phyloP scores from a whole-genome alignment of 495 filamentous ascomycete species.

The Trichoderma asperelloides region DNA sequence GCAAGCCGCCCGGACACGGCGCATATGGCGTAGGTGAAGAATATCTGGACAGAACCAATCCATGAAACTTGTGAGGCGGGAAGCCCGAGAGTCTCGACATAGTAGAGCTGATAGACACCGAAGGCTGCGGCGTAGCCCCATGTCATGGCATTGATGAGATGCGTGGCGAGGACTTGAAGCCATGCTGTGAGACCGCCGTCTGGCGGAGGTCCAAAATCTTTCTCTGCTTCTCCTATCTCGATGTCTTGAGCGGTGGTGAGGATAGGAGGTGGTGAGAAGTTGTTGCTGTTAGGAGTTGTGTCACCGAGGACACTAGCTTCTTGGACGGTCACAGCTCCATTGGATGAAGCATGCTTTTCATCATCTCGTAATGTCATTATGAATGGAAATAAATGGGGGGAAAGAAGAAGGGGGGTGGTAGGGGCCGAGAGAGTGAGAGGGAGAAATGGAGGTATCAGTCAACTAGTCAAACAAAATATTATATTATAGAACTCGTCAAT shows the following conservation, averaged over 20 bases:
- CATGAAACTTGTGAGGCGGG: conserved; percentile 34
- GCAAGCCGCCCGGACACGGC: conserved; percentile 31
- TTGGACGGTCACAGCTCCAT: background rate
- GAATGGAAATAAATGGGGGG: background rate
- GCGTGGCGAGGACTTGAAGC: conserved; percentile 32
- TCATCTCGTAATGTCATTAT: conserved; percentile 1
- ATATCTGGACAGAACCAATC: conserved; percentile 39
- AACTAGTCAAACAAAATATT: background rate
- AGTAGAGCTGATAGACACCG: conserved; percentile 39
- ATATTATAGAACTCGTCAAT: too few species aligned
- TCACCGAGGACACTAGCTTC: background rate
- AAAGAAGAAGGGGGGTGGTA: background rate
- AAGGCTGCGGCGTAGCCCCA: conserved; percentile 36
- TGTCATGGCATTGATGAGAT: conserved; percentile 31
- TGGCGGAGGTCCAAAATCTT: conserved; percentile 19
- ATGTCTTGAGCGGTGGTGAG: background rate
- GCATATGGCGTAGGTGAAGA: conserved; percentile 32
- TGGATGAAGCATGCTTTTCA: background rate
- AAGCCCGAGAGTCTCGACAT: conserved; percentile 32
- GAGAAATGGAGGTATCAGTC: background rate
- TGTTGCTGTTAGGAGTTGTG: background rate
- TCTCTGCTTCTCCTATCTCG: conserved; percentile 3
- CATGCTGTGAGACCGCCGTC: conserved; percentile 35
- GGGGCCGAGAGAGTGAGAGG: background rate
- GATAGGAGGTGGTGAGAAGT: background rate